A percentile compares a stretch with the other conserved stretches of the same genome.
phyloP scores from a whole-genome alignment of 192 early-diverging fungal genomes.

The Dispira parvispora region DNA sequence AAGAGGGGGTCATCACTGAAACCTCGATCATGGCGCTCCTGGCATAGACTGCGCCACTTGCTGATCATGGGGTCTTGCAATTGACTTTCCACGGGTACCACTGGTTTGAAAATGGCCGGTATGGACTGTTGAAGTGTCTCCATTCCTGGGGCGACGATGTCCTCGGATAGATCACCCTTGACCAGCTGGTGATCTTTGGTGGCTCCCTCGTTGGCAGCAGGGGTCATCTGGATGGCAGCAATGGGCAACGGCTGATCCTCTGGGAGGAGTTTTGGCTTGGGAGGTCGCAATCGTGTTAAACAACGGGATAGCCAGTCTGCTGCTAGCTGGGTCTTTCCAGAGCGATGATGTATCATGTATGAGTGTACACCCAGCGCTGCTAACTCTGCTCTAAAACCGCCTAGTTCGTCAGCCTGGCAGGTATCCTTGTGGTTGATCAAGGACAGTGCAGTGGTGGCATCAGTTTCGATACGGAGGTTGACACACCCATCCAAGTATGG shows the following conservation, averaged over 20 bases:
- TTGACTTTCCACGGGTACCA: too few relatives aligned
- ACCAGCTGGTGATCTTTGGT: not conserved
- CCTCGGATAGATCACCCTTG: not conserved
- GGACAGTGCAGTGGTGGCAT: slow-evolving; percentile 12
- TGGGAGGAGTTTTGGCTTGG: not conserved
- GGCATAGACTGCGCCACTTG: not conserved
- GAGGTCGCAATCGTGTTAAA: not conserved
- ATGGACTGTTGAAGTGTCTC: not conserved
- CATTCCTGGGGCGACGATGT: not conserved
- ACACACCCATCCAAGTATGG: slow-evolving; percentile 15
- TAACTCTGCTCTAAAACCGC: not conserved
- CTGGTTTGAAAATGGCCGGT: not conserved
- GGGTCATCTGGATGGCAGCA: not conserved
- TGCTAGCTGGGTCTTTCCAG: not conserved
- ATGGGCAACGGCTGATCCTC: not conserved
- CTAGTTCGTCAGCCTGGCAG: not conserved
- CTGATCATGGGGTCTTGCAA: too few relatives aligned
- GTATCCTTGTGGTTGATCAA: not conserved
- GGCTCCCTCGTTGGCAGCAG: not conserved
- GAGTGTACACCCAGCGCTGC: not conserved
- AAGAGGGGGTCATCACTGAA: not conserved
- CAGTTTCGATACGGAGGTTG: slow-evolving; percentile 16
- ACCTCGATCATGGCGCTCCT: not conserved
- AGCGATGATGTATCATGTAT: not conserved
- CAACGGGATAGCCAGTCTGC: not conserved